Conservation (phyloP, 169 alveolate species). For the Perkinsus olseni region DNA sequence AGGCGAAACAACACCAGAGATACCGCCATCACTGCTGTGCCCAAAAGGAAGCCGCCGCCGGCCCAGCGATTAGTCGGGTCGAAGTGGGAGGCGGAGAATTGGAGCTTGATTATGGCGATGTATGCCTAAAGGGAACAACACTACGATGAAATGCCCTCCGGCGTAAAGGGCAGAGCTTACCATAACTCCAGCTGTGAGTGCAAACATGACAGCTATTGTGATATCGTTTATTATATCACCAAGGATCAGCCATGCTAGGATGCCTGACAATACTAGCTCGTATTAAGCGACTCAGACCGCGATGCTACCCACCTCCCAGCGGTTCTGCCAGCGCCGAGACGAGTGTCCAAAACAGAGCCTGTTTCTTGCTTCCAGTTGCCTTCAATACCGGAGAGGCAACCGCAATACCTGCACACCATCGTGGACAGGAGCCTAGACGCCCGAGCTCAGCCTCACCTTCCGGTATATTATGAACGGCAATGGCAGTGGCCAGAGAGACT, state of each 20-base stretch:
- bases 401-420: background rate
- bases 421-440: background rate
- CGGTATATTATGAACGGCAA: conserved; percentile 23
- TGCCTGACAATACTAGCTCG: background rate
- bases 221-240: background rate
- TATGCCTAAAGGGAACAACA: background rate
- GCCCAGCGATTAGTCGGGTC: background rate
- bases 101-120: background rate
- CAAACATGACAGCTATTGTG: background rate
- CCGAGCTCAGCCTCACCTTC: conserved; percentile 1
- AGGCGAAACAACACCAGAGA: background rate
- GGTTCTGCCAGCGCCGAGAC: background rate
- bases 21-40: background rate
- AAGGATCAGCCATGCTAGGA: background rate
- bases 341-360: background rate
- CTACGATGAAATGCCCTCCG: background rate
- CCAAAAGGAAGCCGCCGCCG: background rate
- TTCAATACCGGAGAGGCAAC: background rate
- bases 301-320: background rate
- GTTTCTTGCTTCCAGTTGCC: background rate
- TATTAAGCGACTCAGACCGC: background rate
- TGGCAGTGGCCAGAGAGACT: conserved; percentile 12
- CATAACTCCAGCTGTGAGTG: background rate
- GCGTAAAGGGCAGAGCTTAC: background rate
- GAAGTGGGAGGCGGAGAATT: background rate